Conservation (phyloP, 192 early-diverging fungal genomes). For the Gigaspora rosea region DNA sequence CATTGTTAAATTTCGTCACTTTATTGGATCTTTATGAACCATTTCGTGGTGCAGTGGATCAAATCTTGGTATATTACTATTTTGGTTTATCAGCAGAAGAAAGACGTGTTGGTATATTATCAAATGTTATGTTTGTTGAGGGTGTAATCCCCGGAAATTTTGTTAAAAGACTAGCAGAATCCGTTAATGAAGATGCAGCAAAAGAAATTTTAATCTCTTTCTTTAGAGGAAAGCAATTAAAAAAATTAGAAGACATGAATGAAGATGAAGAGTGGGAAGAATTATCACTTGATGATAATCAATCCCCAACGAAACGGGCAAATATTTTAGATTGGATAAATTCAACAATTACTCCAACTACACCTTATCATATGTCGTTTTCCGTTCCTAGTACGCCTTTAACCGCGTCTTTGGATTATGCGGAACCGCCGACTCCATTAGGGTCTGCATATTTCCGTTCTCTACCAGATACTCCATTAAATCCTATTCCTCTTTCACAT, state of each 20-base stretch:
- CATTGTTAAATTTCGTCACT: slow-evolving; percentile 17
- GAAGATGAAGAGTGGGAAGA: slow-evolving; percentile 11
- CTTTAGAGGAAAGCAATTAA: slow-evolving; percentile 5
- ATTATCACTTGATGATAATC: neutral
- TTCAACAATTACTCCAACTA: neutral
- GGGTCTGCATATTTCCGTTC: slow-evolving; percentile 15
- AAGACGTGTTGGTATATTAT: slow-evolving; percentile 1
- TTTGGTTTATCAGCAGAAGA: slow-evolving; percentile 17
- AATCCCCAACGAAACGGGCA: neutral
- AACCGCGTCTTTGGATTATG: slow-evolving; percentile 12
- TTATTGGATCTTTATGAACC: slow-evolving; percentile 26
- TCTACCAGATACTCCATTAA: neutral
- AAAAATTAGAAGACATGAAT: neutral
- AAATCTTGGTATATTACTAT: slow-evolving; percentile 30
- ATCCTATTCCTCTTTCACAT: neutral
- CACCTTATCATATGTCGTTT: neutral
- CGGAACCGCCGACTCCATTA: slow-evolving; percentile 25
- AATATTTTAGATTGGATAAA: slow-evolving; percentile 16
- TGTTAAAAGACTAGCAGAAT: slow-evolving; percentile 16
- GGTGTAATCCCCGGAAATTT: slow-evolving; percentile 13
- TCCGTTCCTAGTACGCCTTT: slow-evolving; percentile 5
- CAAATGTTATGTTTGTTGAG: slow-evolving; percentile 9
- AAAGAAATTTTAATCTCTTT: slow-evolving; percentile 19
- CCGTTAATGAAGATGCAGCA: neutral
- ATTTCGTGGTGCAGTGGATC: slow-evolving; percentile 12